Evolutionary conservation across 169 alveolate species (phyloP), one percentile per base, ranked within the genome.

Genomic region (Babesia divergens): DNA sequence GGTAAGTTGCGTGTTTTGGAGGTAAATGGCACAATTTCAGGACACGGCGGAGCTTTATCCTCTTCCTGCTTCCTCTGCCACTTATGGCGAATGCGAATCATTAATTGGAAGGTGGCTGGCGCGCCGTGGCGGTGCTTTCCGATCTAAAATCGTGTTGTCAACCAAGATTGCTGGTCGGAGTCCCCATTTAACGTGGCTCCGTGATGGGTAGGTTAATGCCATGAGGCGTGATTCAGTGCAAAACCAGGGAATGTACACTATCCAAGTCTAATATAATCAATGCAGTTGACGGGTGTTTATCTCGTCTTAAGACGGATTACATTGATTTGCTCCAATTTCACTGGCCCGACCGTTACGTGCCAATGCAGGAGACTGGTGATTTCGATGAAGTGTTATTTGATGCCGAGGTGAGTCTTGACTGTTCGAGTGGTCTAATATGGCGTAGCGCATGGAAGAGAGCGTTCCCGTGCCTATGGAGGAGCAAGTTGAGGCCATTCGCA

Each of bases 31-130:
- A 44, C 5, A 2, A 14, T 4, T 8, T 28, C 59, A 79, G 84
- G 94, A 92, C 83, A 92, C 96, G 7, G 86, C 95, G 0, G 95
- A 90, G 77, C 81, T 92, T 72, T 92, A 90, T 52, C 96, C 96
- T 1, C 84, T 90, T 38, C 96, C 96, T 16, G 83, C 84, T 16
- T 32, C 77, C 16, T 68, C 75, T n/a, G 74, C 56, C 11, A 79
- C 74, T 13, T 76, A 49, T 47, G 95, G 94, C 7, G 31, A n/a
- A 16, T 67, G 93, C 40, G 95, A 91, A 42, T 53, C 49, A 52
- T 68, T 84, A 7, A 47, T 89, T 38, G 91, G 92, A 13, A 70
- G 79, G 38, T 89, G 92, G 92, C 34, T 89, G 16, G 50, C 44
- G 54, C 32, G 74, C 3, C 68, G 89, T 28, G 92, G 91, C n/a